These are phyloP conservation scores for Puccinia hordei DNA, from an alignment of 1,284 basidiomycete species.

Conservation along the genomic window DNA sequence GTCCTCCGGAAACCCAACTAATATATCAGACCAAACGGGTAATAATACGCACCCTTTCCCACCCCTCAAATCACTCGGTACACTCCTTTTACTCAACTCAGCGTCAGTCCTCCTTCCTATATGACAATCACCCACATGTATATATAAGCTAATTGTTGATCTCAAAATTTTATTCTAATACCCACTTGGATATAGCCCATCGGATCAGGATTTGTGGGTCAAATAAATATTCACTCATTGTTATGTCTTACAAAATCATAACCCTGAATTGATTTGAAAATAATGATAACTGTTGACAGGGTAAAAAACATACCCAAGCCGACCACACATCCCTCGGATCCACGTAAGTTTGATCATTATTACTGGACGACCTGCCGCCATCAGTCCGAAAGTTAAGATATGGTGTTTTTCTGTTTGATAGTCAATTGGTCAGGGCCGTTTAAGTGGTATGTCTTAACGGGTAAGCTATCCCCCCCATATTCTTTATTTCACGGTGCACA, in stretches of 20 bases:
- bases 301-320: background rate
- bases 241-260: background rate
- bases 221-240: no score
- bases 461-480: background rate
- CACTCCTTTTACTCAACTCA: background rate
- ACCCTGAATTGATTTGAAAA: background rate
- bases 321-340: background rate
- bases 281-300: background rate
- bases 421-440: background rate
- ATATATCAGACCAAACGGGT: background rate
- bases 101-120: background rate
- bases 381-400: no score
- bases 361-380: no score
- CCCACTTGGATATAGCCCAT: no score
- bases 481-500: background rate
- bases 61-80: background rate
- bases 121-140: background rate
- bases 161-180: no score
- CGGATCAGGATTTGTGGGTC: background rate
- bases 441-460: background rate
- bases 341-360: background rate
- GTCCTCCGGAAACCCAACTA: background rate
- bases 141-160: background rate
- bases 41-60: background rate
- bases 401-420: background rate